Conservation (phyloP, 345 rosid genomes). For the Eutrema japonicum region DNA sequence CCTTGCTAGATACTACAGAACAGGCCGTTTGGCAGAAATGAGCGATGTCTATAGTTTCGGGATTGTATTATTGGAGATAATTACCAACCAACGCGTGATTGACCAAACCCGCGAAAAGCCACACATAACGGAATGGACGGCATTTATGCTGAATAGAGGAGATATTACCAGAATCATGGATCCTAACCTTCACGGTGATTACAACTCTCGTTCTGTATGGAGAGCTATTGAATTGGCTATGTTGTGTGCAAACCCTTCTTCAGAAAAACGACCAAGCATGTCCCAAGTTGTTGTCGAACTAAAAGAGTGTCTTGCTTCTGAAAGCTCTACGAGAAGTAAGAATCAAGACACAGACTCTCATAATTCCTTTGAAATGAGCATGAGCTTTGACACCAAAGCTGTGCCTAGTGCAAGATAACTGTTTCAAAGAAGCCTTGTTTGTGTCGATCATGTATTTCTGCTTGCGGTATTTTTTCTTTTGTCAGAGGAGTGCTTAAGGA, state of each 20-base stretch:
- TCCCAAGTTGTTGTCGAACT: constrained; percentile 42
- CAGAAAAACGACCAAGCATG: constrained; percentile 49
- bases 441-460: neutral
- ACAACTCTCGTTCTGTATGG: constrained; percentile 48
- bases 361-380: constrained; percentile 7
- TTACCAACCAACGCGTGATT: constrained; percentile 51
- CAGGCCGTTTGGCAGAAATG: constrained; percentile 42
- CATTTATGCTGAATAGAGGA: constrained; percentile 43
- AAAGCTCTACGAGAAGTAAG: neutral
- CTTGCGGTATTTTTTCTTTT: neutral
- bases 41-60: constrained; percentile 65
- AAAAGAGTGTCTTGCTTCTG: constrained; percentile 41
- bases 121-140: constrained; percentile 46
- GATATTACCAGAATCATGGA: constrained; percentile 50
- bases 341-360: neutral
- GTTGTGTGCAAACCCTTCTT: constrained; percentile 40
- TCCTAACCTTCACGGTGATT: constrained; percentile 46
- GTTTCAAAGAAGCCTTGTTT: neutral
- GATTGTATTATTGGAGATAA: constrained; percentile 52
- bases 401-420: constrained; percentile 23
- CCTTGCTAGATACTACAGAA: constrained; percentile 29
- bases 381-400: constrained; percentile 6
- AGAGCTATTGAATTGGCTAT: constrained; percentile 52
- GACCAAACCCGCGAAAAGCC: constrained; percentile 13
- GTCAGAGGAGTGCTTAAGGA: neutral